A percentile compares a stretch with the other conserved stretches of the same genome.
Evolutionary conservation across 441 rosid genomes (phyloP).

Genomic region (Erodium chrysanthum): DNA sequence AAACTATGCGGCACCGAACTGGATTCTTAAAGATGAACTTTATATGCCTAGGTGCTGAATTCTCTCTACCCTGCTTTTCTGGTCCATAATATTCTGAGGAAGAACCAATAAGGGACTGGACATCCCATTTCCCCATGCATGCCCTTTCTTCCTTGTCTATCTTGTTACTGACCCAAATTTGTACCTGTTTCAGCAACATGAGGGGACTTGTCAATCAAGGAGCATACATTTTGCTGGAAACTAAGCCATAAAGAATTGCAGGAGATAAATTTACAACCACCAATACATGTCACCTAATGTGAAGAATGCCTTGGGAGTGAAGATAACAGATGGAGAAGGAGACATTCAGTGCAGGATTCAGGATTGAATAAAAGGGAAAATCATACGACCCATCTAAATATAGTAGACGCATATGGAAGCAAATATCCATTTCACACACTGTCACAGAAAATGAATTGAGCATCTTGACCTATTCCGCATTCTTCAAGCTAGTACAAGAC

Average conservation of each 20-base stretch:
- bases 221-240: not conserved
- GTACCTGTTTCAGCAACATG: constrained; percentile 46
- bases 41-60: constrained; percentile 70
- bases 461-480: not conserved
- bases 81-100: constrained; percentile 70
- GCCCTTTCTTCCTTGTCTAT: constrained; percentile 76
- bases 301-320: no score
- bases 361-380: not conserved
- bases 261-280: constrained; percentile 2
- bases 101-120: constrained; percentile 52
- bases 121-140: constrained; percentile 87
- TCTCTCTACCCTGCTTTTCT: constrained; percentile 40
- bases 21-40: constrained; percentile 63
- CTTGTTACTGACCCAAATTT: constrained; percentile 94
- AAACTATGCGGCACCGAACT: constrained; percentile 77
- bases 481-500: constrained; percentile 1
- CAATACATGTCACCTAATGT: not conserved
- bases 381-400: not conserved
- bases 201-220: constrained; percentile 18
- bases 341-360: not conserved
- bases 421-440: not conserved
- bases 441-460: not conserved
- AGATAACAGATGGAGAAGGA: not conserved
- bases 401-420: not conserved
- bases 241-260: not conserved